These are phyloP conservation scores for Fraxinus ornus DNA, from an alignment of 305 asterid species.

Conservation along the genomic window DNA sequence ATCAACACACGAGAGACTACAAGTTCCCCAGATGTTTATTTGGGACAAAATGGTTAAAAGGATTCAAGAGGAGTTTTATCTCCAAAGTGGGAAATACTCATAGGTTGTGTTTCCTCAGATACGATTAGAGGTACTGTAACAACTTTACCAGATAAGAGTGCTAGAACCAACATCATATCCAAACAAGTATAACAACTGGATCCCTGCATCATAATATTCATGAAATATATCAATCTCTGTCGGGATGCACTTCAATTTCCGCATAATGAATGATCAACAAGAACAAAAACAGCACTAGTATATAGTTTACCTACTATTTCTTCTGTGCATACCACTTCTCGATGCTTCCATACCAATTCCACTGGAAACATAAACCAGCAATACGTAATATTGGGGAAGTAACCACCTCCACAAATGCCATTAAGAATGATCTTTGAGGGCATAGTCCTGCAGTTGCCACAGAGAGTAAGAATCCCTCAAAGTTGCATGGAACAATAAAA, in stretches of 20 bases:
- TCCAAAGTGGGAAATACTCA: not conserved
- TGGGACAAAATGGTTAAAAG: not conserved
- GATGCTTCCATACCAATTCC: constrained; percentile 84
- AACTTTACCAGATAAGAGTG: not conserved
- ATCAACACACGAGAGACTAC: not conserved
- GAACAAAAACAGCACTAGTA: not conserved
- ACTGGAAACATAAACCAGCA: constrained; percentile 71
- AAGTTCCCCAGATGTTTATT: not conserved
- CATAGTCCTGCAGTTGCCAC: constrained; percentile 82
- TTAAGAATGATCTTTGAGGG: constrained; percentile 78
- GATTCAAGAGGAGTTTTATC: not conserved
- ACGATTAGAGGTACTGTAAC: not conserved
- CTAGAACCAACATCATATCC: not conserved
- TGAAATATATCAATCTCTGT: not conserved
- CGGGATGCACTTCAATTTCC: not conserved
- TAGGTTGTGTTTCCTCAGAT: not conserved
- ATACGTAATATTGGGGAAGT: constrained; percentile 63
- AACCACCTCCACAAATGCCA: constrained; percentile 82
- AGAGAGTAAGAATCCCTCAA: constrained; percentile 64
- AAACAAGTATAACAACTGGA: not conserved
- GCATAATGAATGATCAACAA: not conserved
- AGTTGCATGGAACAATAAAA: constrained; percentile 78
- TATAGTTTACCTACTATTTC: constrained; percentile 23
- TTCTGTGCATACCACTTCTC: constrained; percentile 57
- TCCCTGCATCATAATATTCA: not conserved